Evolutionary conservation across 495 filamentous ascomycete genomes (phyloP).

Genomic region (Penicillium malachiteum): DNA sequence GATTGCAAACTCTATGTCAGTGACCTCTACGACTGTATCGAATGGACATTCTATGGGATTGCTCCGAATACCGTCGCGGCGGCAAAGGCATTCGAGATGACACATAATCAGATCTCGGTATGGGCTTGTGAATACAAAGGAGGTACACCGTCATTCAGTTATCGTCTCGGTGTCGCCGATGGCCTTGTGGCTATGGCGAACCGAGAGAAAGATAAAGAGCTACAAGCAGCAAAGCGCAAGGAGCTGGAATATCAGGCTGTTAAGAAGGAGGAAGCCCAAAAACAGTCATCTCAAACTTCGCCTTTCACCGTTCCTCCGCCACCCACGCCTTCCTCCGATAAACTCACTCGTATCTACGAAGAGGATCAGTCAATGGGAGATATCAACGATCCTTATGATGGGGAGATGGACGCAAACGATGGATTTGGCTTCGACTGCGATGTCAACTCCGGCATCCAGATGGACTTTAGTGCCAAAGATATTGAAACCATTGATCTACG

Average conservation of each 20-base stretch:
- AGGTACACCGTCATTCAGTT: constrained; percentile 24
- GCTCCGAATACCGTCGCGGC: constrained; percentile 32
- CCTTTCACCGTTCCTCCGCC: background rate
- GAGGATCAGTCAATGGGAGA: background rate
- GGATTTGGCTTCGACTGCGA: background rate
- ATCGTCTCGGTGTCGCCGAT: constrained; percentile 28
- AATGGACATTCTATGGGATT: constrained; percentile 32
- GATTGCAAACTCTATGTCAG: constrained; percentile 9
- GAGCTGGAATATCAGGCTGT: constrained; percentile 19
- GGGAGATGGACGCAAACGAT: background rate
- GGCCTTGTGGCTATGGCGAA: constrained; percentile 26
- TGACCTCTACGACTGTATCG: background rate
- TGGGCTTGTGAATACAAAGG: constrained; percentile 26
- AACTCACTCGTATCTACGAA: background rate
- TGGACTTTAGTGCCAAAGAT: constrained; percentile 12
- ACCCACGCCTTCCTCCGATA: background rate
- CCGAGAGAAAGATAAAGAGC: constrained; percentile 21
- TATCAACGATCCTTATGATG: background rate
- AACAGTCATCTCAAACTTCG: background rate
- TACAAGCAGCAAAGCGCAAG: constrained; percentile 19
- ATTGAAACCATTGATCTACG: constrained; percentile 8
- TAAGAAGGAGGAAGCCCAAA: constrained; percentile 17
- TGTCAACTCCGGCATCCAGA: background rate
- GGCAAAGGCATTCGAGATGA: constrained; percentile 29
- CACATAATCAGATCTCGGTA: constrained; percentile 29